A percentile compares a stretch with the other conserved stretches of the same genome.
Evolutionary conservation across 768 basidiomycete genomes (phyloP).

Genomic region (Termitomyces sp.): DNA sequence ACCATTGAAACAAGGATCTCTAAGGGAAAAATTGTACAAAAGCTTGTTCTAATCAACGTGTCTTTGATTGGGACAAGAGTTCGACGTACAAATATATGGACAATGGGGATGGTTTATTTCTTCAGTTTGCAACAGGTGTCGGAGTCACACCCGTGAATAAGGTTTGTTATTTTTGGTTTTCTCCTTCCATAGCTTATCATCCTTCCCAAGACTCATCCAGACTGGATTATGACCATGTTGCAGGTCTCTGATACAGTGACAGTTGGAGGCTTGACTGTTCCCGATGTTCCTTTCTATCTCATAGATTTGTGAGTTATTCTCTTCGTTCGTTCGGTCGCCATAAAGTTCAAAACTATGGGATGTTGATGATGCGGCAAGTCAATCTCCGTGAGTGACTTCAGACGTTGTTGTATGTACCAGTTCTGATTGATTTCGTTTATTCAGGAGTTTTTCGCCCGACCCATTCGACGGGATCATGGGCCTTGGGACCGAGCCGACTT

Average conservation of each 20-base stretch:
- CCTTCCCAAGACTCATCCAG: constrained; percentile 34
- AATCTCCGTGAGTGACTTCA: constrained; percentile 51
- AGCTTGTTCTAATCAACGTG: constrained; percentile 9
- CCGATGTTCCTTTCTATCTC: constrained; percentile 12
- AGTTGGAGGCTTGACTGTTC: constrained; percentile 32
- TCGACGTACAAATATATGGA: constrained; percentile 14
- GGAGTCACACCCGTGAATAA: constrained; percentile 10
- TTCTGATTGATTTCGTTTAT: neutral
- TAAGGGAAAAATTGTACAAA: constrained; percentile 13
- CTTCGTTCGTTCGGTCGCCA: constrained; percentile 22
- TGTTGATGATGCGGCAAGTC: constrained; percentile 45
- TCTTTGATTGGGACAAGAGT: constrained; percentile 15
- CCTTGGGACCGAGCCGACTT: constrained; percentile 44
- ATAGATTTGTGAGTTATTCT: constrained; percentile 8
- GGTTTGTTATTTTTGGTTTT: constrained; percentile 21
- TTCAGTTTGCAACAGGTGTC: constrained; percentile 12
- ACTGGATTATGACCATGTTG: constrained; percentile 42
- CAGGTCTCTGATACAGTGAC: constrained; percentile 44
- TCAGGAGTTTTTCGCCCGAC: neutral
- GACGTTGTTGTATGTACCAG: constrained; percentile 32
- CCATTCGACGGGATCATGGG: constrained; percentile 27
- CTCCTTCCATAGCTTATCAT: constrained; percentile 20
- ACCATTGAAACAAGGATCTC: neutral
- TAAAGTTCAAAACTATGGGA: constrained; percentile 14
- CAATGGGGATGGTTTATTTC: constrained; percentile 3